These are phyloP conservation scores for Candida taoyuanica DNA, from an alignment of 805 yeast species.

Conservation along the genomic window DNA sequence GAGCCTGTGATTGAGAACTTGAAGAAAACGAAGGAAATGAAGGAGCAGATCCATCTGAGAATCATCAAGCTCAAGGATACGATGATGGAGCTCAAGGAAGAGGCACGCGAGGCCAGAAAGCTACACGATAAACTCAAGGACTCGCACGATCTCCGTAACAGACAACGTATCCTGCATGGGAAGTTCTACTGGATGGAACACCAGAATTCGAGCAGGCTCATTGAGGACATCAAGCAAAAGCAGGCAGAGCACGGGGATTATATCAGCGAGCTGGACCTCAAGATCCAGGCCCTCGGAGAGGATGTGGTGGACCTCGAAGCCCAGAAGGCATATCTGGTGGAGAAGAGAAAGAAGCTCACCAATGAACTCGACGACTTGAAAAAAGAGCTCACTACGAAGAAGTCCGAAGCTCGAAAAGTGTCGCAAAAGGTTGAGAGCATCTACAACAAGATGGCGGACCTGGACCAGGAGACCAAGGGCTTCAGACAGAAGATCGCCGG, in stretches of 20 bases:
- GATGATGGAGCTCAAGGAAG: constrained; percentile 35
- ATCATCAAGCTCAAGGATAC: constrained; percentile 36
- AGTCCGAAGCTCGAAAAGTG: constrained; percentile 5
- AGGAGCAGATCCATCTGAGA: constrained; percentile 34
- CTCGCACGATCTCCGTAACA: constrained; percentile 36
- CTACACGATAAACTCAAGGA: constrained; percentile 36
- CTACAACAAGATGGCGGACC: constrained; percentile 17
- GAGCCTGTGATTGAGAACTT: constrained; percentile 60
- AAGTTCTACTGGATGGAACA: constrained; percentile 47
- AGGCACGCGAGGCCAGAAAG: constrained; percentile 39
- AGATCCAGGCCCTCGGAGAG: constrained; percentile 5
- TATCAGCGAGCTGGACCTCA: constrained; percentile 6
- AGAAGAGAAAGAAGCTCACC: constrained; percentile 8
- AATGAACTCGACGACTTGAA: constrained; percentile 22
- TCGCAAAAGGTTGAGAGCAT: constrained; percentile 16
- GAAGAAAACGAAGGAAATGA: constrained; percentile 34
- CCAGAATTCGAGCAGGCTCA: constrained; percentile 9
- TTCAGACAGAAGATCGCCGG: constrained; percentile 20
- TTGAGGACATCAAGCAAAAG: constrained; percentile 15
- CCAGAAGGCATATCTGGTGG: constrained; percentile 2
- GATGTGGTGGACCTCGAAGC: constrained; percentile 2
- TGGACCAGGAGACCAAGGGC: constrained; percentile 14
- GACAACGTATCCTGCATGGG: constrained; percentile 39
- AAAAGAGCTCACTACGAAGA: constrained; percentile 11
- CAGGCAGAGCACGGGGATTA: constrained; percentile 10